Evolutionary conservation across 345 rosid species (phyloP), one percentile per base, ranked within the genome.

Genomic region (Gossypium longicalyx): DNA sequence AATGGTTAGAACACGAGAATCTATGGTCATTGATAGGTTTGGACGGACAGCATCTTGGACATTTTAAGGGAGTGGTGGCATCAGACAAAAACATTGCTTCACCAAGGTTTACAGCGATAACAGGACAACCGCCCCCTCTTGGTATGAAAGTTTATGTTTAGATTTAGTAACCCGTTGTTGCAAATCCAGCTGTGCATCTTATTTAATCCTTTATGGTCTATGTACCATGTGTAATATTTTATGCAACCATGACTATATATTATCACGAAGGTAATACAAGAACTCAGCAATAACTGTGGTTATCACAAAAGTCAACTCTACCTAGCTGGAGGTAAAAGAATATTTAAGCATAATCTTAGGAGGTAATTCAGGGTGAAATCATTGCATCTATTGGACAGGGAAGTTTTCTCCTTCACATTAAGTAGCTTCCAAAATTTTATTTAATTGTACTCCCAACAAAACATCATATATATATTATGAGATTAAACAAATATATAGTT

Each of bases 51-150:
- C 67, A 73, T 74, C 77, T 88, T 70, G 98, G 97, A 76, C 78
- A 73, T 77, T 91, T 89, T 70, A 66, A 75, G 62, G 97, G 89
- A 73, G 85, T 89, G 66, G 90, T 91, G 76, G 90, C 87, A 19
- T 82, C 93, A 1, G 97, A 91, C 82, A 93, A 91, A 82, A 87
- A 77, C 78, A 61, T 88, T 2, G 84, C 77, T 78, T 91, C 97
- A 68, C 77, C 93, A 9, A 88, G 92, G 82, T 82, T 88, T 82
- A 82, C 87, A 64, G 81, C 79, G 7, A 71, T 82, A 52, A 86
- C 89, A 10, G 90, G 92, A 82, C 81, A 77, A 81, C 83, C 82
- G 25, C 90, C 92, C 1, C 91, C 91, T 67, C 83, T 93, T n/a
- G 97, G 98, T 91, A 85, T 23, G 67, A 60, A 20, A 63, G 12